phyloP scores from a whole-genome alignment of 106 monocot genomes.

The Dioscorea alata region DNA sequence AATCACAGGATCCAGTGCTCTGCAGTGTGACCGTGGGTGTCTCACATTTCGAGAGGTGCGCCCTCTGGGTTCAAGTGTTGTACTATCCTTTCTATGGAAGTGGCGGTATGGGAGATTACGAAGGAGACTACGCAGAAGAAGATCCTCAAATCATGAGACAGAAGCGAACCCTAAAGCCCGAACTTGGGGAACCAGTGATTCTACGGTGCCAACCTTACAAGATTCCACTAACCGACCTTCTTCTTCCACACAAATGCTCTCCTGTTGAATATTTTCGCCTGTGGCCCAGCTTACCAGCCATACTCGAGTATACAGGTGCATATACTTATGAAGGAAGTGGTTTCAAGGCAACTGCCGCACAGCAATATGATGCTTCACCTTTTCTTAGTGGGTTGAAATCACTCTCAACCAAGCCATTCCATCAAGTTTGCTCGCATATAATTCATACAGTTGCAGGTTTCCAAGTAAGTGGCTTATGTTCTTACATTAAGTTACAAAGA shows the following conservation, averaged over 20 bases:
- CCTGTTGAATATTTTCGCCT: constrained; percentile 93
- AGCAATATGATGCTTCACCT: constrained; percentile 84
- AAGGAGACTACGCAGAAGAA: constrained; percentile 80
- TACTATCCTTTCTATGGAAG: constrained; percentile 95
- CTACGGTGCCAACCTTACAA: constrained; percentile 94
- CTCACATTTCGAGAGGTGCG: constrained; percentile 97
- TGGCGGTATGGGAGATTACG: constrained; percentile 33
- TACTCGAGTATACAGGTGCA: constrained; percentile 85
- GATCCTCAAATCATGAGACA: constrained; percentile 62
- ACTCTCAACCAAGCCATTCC: constrained; percentile 86
- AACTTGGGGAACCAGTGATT: constrained; percentile 86
- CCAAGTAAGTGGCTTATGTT: constrained; percentile 46
- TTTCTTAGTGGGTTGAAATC: constrained; percentile 91
- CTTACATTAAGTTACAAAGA: not conserved
- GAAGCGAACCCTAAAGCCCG: constrained; percentile 44
- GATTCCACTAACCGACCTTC: constrained; percentile 85
- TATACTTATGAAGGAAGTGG: constrained; percentile 98
- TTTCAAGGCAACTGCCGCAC: constrained; percentile 95
- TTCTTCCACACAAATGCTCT: constrained; percentile 76
- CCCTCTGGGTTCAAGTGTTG: constrained; percentile 96
- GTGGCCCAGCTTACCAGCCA: constrained; percentile 94
- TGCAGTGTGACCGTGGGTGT: constrained; percentile 95
- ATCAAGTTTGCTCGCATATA: constrained; percentile 97
- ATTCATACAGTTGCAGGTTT: constrained; percentile 95
- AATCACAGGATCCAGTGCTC: constrained; percentile 76